Evolutionary conservation across 768 basidiomycete genomes (phyloP).

Genomic region (Tylopilus sp.): DNA sequence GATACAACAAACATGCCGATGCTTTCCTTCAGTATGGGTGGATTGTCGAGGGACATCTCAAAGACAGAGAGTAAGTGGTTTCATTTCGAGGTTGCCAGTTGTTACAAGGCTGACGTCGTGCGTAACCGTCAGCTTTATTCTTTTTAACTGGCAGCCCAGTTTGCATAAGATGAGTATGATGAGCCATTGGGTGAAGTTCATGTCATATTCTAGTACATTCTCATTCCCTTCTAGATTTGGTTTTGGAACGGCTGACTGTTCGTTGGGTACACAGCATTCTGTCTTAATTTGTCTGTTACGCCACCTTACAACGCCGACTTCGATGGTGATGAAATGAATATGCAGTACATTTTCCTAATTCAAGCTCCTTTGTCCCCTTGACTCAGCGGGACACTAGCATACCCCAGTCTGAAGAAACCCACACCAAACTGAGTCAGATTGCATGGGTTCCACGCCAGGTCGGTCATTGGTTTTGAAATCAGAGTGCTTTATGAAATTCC

Average conservation of each 20-base stretch:
- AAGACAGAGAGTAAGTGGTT: conserved; percentile 92
- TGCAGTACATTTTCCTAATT: conserved; percentile 74
- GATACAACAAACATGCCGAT: conserved; percentile 94
- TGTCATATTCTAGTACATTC: conserved; percentile 94
- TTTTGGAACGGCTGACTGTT: conserved; percentile 21
- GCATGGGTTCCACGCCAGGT: conserved; percentile 98
- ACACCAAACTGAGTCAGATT: conserved; percentile 96
- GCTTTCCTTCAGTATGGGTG: conserved; percentile 96
- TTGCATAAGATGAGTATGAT: conserved; percentile 99
- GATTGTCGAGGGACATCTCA: conserved; percentile 97
- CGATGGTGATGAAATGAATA: conserved; percentile 99
- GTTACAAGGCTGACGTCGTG: not conserved
- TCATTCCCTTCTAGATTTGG: not conserved
- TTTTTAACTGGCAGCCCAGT: conserved; percentile 98
- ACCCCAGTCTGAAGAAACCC: conserved; percentile 97
- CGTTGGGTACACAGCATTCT: conserved; percentile 64
- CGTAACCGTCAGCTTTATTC: conserved; percentile 22
- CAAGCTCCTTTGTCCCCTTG: conserved; percentile 1
- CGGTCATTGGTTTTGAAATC: conserved; percentile 8
- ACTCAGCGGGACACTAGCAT: conserved; percentile 51
- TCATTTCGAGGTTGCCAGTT: not conserved
- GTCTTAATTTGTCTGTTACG: conserved; percentile 95
- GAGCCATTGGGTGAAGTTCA: conserved; percentile 95
- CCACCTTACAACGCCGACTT: conserved; percentile 99
- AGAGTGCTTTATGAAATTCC: not conserved